These are phyloP conservation scores for Lyophyllum decastes DNA, from an alignment of 768 basidiomycete genomes.

Conservation along the genomic window DNA sequence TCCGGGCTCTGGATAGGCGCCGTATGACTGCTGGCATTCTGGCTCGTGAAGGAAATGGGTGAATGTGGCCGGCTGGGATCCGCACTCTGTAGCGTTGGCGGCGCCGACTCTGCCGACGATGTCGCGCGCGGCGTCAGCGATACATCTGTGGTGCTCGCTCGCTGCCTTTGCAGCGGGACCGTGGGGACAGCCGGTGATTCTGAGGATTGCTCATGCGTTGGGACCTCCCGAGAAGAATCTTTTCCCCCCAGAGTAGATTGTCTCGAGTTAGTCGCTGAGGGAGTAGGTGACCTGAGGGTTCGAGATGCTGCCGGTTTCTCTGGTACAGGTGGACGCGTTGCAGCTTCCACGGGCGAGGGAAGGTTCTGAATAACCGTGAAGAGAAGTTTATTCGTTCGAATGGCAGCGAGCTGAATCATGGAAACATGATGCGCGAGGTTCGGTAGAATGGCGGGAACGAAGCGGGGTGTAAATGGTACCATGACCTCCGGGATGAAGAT, in stretches of 20 bases:
- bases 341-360: conserved; percentile 66
- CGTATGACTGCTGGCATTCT: conserved; percentile 35
- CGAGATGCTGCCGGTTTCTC: conserved; percentile 34
- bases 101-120: conserved; percentile 32
- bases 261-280: conserved; percentile 46
- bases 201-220: conserved; percentile 44
- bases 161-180: conserved; percentile 23
- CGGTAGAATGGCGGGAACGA: conserved; percentile 90
- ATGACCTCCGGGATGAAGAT: conserved; percentile 88
- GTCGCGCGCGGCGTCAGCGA: conserved; percentile 36
- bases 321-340: conserved; percentile 27
- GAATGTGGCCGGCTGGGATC: conserved; percentile 63
- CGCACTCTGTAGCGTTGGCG: conserved; percentile 19
- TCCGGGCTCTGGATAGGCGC: conserved; percentile 32
- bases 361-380: conserved; percentile 84
- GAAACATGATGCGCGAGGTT: conserved; percentile 91
- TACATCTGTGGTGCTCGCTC: conserved; percentile 37
- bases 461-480: conserved; percentile 90
- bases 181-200: conserved; percentile 28
- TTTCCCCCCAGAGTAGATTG: conserved; percentile 45
- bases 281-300: conserved; percentile 58
- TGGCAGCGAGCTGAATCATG: conserved; percentile 86
- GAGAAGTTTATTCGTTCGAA: conserved; percentile 83
- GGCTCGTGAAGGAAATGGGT: conserved; percentile 50
- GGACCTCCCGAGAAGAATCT: conserved; percentile 43